Evolutionary conservation across 371 early-diverging fungal species (phyloP).

Genomic region (Apophysomyces elegans): DNA sequence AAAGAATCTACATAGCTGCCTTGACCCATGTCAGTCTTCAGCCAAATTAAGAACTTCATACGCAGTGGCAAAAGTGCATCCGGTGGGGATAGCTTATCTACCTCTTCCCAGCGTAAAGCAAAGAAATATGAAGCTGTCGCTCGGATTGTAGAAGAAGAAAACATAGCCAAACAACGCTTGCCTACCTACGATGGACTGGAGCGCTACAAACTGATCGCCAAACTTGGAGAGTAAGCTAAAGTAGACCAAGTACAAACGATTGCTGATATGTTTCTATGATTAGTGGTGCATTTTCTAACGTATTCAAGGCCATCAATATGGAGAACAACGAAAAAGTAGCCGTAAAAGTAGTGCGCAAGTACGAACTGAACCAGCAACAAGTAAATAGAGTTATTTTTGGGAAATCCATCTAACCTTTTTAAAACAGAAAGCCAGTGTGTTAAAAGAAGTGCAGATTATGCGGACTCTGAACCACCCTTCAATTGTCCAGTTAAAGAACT

Average conservation of each 20-base stretch:
- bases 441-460: constrained; percentile 90
- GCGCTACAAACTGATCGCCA: constrained; percentile 46
- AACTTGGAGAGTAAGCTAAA: constrained; percentile 65
- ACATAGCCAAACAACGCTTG: constrained; percentile 19
- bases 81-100: neutral
- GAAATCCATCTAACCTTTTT: neutral
- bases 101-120: constrained; percentile 13
- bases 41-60: constrained; percentile 56
- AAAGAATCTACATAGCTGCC: neutral
- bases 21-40: constrained; percentile 40
- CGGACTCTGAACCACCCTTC: constrained; percentile 77
- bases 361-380: constrained; percentile 33
- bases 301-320: constrained; percentile 68
- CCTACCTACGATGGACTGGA: constrained; percentile 34
- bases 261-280: neutral
- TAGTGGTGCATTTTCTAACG: constrained; percentile 82
- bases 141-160: constrained; percentile 23
- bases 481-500: constrained; percentile 75
- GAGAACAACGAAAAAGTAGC: constrained; percentile 65
- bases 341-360: constrained; percentile 74
- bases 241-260: neutral
- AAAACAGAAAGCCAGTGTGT: constrained; percentile 71
- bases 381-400: constrained; percentile 15
- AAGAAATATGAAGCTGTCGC: constrained; percentile 29
- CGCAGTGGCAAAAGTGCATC: constrained; percentile 25